Conservation (phyloP, 1,139 yeast genomes). For the Geotrichum citri-aurantii region DNA sequence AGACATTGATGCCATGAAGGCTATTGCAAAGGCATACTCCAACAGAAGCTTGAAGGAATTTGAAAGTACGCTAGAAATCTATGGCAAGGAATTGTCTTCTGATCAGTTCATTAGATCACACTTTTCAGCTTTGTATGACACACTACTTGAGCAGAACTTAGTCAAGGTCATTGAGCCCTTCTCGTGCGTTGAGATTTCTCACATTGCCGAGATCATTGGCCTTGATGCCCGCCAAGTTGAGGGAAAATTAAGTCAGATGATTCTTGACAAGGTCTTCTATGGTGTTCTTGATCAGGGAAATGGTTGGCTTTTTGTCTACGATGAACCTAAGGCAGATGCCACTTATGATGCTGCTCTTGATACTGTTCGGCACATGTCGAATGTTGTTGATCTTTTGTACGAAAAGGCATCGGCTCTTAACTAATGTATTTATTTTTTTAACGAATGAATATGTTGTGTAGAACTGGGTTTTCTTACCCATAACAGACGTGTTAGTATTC, state of each 20-base stretch:
- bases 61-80: slow-evolving; percentile 68
- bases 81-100: slow-evolving; percentile 68
- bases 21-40: slow-evolving; percentile 83
- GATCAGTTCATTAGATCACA: slow-evolving; percentile 90
- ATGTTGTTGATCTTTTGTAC: slow-evolving; percentile 83
- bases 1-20: slow-evolving; percentile 84
- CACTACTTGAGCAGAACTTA: slow-evolving; percentile 85
- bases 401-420: slow-evolving; percentile 85
- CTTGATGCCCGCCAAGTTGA: slow-evolving; percentile 85
- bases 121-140: slow-evolving; percentile 87
- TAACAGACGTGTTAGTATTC: background rate
- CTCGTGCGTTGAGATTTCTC: slow-evolving; percentile 86
- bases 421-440: slow-evolving; percentile 26
- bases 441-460: slow-evolving; percentile 10
- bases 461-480: background rate
- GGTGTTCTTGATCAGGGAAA: slow-evolving; percentile 98
- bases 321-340: slow-evolving; percentile 82
- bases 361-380: slow-evolving; percentile 78
- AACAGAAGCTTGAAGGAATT: slow-evolving; percentile 88
- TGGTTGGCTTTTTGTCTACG: slow-evolving; percentile 92
- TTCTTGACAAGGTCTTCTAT: slow-evolving; percentile 83
- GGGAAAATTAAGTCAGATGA: slow-evolving; percentile 94
- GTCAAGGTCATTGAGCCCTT: slow-evolving; percentile 94
- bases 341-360: slow-evolving; percentile 86
- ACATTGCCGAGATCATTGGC: slow-evolving; percentile 82